Evolutionary conservation across 2,329 filamentous ascomycete species (phyloP).

Genomic region (Cladophialophora carrionii): DNA sequence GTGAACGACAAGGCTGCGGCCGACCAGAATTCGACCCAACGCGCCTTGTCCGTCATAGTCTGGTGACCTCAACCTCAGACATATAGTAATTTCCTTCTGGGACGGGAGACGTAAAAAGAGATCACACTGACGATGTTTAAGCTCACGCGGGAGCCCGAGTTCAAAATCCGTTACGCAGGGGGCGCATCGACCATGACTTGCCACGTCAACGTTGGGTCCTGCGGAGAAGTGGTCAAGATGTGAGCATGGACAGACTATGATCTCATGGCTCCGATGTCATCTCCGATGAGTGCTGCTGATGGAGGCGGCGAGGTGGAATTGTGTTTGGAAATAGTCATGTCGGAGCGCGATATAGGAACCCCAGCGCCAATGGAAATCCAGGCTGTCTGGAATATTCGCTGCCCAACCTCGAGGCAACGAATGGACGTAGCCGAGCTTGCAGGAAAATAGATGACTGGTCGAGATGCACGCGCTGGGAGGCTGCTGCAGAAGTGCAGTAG

Average conservation of each 20-base stretch:
- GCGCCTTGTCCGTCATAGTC: conserved; percentile 1
- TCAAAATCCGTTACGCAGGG: conserved; percentile 3
- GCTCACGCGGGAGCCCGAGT: conserved; percentile 11
- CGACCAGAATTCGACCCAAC: neutral
- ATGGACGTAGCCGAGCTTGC: conserved; percentile 20
- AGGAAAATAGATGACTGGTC: conserved; percentile 24
- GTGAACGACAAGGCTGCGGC: conserved; percentile 22
- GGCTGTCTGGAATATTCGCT: conserved; percentile 20
- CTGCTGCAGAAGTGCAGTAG: conserved; percentile 31
- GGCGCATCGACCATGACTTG: conserved; percentile 11
- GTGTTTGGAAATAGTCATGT: conserved; percentile 2
- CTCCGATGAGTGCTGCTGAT: conserved; percentile 7
- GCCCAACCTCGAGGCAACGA: conserved; percentile 35
- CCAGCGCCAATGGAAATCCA: conserved; percentile 24
- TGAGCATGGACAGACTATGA: conserved; percentile 20
- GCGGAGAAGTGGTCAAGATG: neutral
- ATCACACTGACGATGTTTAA: conserved; percentile 12
- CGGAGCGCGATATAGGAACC: conserved; percentile 21
- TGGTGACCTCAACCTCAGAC: conserved; percentile 18
- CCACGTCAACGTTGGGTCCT: conserved; percentile 27
- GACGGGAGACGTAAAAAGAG: conserved; percentile 12
- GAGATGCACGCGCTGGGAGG: conserved; percentile 15
- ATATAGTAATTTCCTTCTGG: neutral
- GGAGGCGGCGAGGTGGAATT: conserved; percentile 13
- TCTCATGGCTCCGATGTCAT: conserved; percentile 28